phyloP scores from a whole-genome alignment of 2,329 filamentous ascomycete species.

The Lasiodiplodia gonubiensis region DNA sequence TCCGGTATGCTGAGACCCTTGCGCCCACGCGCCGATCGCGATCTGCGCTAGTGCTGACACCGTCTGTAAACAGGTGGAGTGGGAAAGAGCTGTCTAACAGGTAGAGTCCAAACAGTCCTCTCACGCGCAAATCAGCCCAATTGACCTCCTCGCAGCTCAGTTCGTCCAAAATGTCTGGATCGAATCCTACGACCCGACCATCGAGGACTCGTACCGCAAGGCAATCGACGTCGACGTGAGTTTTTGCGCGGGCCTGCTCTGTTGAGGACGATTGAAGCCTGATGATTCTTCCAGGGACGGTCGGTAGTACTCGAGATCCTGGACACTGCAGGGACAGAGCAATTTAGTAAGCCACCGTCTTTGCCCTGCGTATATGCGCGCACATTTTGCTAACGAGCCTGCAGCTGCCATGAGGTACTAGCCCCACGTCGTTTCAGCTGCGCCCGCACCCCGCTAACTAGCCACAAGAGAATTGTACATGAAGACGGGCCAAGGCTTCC shows the following conservation, averaged over 20 bases:
- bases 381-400: slow-evolving; percentile 6
- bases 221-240: slow-evolving; percentile 79
- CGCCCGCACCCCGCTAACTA: slow-evolving; percentile 20
- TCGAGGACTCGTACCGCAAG: slow-evolving; percentile 67
- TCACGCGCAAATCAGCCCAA: slow-evolving; percentile 21
- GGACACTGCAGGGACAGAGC: slow-evolving; percentile 89
- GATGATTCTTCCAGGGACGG: slow-evolving; percentile 65
- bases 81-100: slow-evolving; percentile 90
- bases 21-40: slow-evolving; percentile 30
- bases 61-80: slow-evolving; percentile 70
- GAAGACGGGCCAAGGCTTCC: slow-evolving; percentile 90
- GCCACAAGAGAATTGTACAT: slow-evolving; percentile 78
- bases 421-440: slow-evolving; percentile 9
- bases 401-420: slow-evolving; percentile 63
- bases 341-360: slow-evolving; percentile 74
- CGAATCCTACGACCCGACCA: slow-evolving; percentile 71
- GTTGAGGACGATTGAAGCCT: slow-evolving; percentile 26
- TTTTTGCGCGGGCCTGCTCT: slow-evolving; percentile 34
- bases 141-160: slow-evolving; percentile 63
- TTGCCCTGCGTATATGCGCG: slow-evolving; percentile 4
- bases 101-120: slow-evolving; percentile 55
- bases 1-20: slow-evolving; percentile 42
- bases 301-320: slow-evolving; percentile 91
- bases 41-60: slow-evolving; percentile 29
- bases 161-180: slow-evolving; percentile 96